Base-by-base conservation (phyloP, 176 grass and related monocot species). In the Avena atlantica region DNA sequence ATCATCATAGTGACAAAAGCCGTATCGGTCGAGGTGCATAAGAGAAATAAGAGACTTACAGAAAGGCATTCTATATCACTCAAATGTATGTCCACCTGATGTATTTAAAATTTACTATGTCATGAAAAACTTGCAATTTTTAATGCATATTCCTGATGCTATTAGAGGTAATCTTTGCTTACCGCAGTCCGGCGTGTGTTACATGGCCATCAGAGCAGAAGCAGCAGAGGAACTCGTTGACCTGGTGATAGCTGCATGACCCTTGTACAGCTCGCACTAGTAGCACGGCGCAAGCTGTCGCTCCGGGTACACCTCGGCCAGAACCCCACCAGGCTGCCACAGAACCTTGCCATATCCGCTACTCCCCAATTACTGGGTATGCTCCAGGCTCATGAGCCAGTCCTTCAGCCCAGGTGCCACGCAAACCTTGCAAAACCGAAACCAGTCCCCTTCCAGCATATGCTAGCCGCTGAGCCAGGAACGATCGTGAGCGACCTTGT, bases 251-350 rank as follows among this genome's bases (percentile, higher is more conserved):
- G 15, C 14, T 17, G 52, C 15, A 17, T 55, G 52, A 0, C 52
- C 52, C 15, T 55, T 55, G 14, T 15, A 17, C 15, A 55, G 52
- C 52, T 55, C 1, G 57, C 84, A 89, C 0, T 0, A 0, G 9
- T 15, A 31, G 66, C 91, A 92, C 0, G 42, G 17, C 3, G 15
- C 1, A 15, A 17, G 52, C 75, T 84, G 0, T 23, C 19, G 55
- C 49, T 88, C 0, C 74, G 84, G 27, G 90, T 31, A 80, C 88
- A 90, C 1, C 9, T 77, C 34, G 85, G 13, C 55, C 70, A 88
- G 84, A 90, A 90, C 48, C 88, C 91, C 40, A 42, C 40, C 40
- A 42, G 40, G 0, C 40, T 12, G 19, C 12, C 25, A 84, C n/a
- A 92, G 52, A 64, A 65, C 10, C 4, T 4, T 0, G 12, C 79